Conservation (phyloP, 176 grass and related monocot genomes). For the Cocos nucifera region DNA sequence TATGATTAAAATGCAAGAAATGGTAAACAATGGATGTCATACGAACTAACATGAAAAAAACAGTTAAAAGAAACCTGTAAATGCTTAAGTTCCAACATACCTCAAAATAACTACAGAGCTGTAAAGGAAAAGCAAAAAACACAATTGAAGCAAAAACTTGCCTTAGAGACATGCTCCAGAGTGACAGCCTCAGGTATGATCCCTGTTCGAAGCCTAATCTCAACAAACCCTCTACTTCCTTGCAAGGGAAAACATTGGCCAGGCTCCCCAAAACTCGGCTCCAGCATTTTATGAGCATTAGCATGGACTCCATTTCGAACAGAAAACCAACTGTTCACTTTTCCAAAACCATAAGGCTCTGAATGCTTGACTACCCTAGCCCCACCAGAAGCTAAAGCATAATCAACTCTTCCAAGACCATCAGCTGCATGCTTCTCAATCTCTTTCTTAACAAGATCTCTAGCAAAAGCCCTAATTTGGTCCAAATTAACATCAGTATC, state of each 20-base stretch:
- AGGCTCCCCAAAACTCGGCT: constrained; percentile 86
- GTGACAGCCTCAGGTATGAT: constrained; percentile 80
- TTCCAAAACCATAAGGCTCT: constrained; percentile 26
- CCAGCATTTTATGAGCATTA: constrained; percentile 53
- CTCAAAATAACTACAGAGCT: too few relatives aligned
- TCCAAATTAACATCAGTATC: constrained; percentile 39
- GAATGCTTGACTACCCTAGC: constrained; percentile 62
- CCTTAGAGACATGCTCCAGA: constrained; percentile 84
- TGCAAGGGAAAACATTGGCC: constrained; percentile 74
- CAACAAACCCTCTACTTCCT: constrained; percentile 68
- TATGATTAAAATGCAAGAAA: too few relatives aligned
- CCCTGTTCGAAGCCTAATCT: constrained; percentile 52
- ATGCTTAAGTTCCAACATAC: too few relatives aligned
- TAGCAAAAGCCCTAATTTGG: constrained; percentile 52
- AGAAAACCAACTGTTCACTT: constrained; percentile 12
- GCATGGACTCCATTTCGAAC: constrained; percentile 9
- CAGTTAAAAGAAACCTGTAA: too few relatives aligned
- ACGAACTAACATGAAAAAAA: too few relatives aligned
- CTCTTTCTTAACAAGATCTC: constrained; percentile 64
- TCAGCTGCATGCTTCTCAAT: constrained; percentile 84
- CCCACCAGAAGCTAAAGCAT: constrained; percentile 59
- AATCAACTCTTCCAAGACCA: constrained; percentile 85
- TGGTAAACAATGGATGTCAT: too few relatives aligned
- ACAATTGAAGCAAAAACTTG: constrained; percentile 8
- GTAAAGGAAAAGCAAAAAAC: too few relatives aligned